Evolutionary conservation across 1,139 yeast genomes (phyloP).

Genomic region (Geotrichum europaeum): DNA sequence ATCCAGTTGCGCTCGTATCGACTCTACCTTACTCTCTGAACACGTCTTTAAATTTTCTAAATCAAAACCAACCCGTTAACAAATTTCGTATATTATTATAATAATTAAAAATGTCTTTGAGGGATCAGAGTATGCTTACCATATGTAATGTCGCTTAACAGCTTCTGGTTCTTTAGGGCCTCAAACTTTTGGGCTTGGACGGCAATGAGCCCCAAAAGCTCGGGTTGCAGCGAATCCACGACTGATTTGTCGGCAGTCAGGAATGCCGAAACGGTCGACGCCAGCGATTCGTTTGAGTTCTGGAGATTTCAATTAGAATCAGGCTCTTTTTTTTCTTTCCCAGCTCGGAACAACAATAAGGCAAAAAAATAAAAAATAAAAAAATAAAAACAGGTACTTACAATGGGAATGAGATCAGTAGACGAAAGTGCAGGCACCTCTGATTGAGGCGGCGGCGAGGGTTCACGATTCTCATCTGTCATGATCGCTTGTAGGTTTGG

Average conservation of each 20-base stretch:
- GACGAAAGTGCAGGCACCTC: not conserved
- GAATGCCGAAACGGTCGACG: constrained; percentile 4
- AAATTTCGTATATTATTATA: constrained; percentile 20
- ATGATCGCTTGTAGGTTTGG: not conserved
- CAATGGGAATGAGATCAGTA: not conserved
- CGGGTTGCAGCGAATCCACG: not conserved
- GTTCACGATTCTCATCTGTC: not conserved
- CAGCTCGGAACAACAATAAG: not conserved
- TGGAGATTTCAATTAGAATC: not conserved
- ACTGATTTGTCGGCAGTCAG: not conserved
- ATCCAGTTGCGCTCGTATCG: constrained; percentile 31
- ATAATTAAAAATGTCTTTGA: constrained; percentile 38
- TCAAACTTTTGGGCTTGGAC: constrained; percentile 45
- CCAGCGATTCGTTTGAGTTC: not conserved
- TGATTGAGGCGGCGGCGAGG: not conserved
- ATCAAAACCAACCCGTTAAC: not conserved
- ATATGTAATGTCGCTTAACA: constrained; percentile 42
- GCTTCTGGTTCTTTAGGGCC: constrained; percentile 46
- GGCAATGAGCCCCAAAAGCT: constrained; percentile 34
- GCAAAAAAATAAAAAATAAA: not conserved
- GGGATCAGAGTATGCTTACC: constrained; percentile 34
- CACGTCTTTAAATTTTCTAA: constrained; percentile 4
- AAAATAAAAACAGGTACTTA: not conserved
- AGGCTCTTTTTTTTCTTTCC: not conserved
- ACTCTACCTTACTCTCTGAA: constrained; percentile 33